A percentile compares a stretch with the other conserved stretches of the same genome.
Conservation (phyloP, 2,329 filamentous ascomycete genomes). For the Venturia asperata region DNA sequence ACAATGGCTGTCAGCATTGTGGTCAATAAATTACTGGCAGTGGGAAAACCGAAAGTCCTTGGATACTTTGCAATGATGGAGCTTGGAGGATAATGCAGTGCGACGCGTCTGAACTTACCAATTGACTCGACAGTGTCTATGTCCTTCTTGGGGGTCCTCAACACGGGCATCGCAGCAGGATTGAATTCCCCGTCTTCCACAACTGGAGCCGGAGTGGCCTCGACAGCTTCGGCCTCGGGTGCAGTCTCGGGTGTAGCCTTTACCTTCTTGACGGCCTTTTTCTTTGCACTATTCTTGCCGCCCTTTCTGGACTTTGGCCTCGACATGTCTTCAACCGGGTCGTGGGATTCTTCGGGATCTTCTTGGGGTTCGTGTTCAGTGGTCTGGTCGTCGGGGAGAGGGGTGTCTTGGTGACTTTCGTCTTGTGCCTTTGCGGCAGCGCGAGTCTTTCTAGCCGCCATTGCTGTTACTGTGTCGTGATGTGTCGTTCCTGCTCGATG, state of each 20-base stretch:
- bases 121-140: not conserved
- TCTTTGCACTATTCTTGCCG: constrained; percentile 12
- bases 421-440: constrained; percentile 1
- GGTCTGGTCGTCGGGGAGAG: not conserved
- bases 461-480: not conserved
- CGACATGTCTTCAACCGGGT: not conserved
- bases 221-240: not conserved
- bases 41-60: not conserved
- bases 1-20: not conserved
- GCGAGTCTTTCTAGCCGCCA: not conserved
- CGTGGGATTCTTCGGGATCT: not conserved
- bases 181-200: not conserved
- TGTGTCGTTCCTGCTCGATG: not conserved
- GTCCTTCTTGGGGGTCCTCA: not conserved
- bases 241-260: not conserved
- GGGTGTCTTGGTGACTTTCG: not conserved
- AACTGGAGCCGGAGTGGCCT: not conserved
- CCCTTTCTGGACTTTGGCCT: constrained; percentile 8
- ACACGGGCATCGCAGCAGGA: not conserved
- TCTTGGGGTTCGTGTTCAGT: not conserved
- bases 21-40: not conserved
- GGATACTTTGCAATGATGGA: not conserved
- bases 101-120: not conserved
- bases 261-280: not conserved
- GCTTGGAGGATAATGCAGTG: not conserved